A percentile compares a stretch with the other conserved stretches of the same genome.
Evolutionary conservation across 495 filamentous ascomycete genomes (phyloP).

Genomic region (Friedmanniomyces simplex): DNA sequence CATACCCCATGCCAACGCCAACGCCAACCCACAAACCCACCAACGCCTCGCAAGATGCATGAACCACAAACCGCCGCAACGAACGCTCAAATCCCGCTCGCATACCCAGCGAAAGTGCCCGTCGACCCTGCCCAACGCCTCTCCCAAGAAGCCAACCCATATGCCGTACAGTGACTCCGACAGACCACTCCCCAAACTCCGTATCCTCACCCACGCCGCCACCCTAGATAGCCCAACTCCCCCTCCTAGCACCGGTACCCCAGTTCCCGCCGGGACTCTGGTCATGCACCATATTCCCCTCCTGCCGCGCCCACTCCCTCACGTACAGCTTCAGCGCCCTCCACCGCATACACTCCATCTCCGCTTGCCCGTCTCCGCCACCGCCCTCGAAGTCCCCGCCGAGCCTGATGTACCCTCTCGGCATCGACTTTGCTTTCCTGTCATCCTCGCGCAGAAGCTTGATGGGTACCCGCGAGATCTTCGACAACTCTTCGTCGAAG

Average conservation of each 20-base stretch:
- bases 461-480: conserved; percentile 58
- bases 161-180: not conserved
- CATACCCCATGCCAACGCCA: too few relatives aligned
- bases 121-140: not conserved
- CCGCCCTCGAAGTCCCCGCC: conserved; percentile 36
- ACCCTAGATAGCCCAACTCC: conserved; percentile 68
- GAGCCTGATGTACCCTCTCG: conserved; percentile 58
- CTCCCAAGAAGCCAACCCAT: not conserved
- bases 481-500: conserved; percentile 73
- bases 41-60: too few relatives aligned
- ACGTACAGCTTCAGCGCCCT: conserved; percentile 72
- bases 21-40: too few relatives aligned
- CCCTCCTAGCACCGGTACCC: conserved; percentile 62
- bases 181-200: not conserved
- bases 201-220: not conserved
- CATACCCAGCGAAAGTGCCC: not conserved
- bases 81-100: not conserved
- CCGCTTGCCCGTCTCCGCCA: conserved; percentile 28
- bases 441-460: conserved; percentile 64
- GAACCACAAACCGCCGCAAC: not conserved
- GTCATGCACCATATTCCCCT: conserved; percentile 50
- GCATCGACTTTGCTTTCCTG: conserved; percentile 43
- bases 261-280: conserved; percentile 47
- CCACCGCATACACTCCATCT: conserved; percentile 58
- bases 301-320: conserved; percentile 72